Evolutionary conservation across 805 yeast species (phyloP), one percentile per base, ranked within the genome.

Genomic region (Wickerhamomyces silvicola): DNA sequence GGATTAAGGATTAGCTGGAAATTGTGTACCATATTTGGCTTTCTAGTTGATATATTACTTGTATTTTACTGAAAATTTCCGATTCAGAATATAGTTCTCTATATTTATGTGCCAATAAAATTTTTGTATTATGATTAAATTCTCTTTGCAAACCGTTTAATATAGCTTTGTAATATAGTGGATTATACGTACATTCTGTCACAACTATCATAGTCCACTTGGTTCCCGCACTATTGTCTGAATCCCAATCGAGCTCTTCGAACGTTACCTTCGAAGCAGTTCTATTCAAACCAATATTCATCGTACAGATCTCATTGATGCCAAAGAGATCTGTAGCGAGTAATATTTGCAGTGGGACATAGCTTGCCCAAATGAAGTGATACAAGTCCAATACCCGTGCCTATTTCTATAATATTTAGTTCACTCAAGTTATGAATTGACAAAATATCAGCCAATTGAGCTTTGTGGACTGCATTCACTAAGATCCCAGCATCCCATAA

Each of bases 111-210:
- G 42, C 47, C 2, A 50, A 16, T 8, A 48, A 2, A 5, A 49
- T 33, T 18, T 27, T 37, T 2, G 53, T 44, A 6, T 28, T 24
- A 2, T 19, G 7, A 1, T 18, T 22, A 1, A 39, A 22, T 17
- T 50, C 54, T 20, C 45, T 34, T 12, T 34, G 31, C 15, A 65
- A 36, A 4, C 57, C 62, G 4, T 39, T 45, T 12, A 62, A 39
- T 27, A 65, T 36, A 1, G 54, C 44, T 24, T 57, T 62, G 35
- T 60, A 64, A 40, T 62, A 60, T 17, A 54, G 42, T 2, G 66
- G 60, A 35, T 65, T 65, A 35, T 65, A 65, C 0, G 68, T 63
- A 30, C 70, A 65, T 38, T 65, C 70, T 4, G 69, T 59, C 2
- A 51, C 49, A 2, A 66, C 38, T 8, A 65, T 56, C 13, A 65